Evolutionary conservation across 371 early-diverging fungal species (phyloP), one percentile per base, ranked within the genome.

Genomic region (Gilbertella persicaria): DNA sequence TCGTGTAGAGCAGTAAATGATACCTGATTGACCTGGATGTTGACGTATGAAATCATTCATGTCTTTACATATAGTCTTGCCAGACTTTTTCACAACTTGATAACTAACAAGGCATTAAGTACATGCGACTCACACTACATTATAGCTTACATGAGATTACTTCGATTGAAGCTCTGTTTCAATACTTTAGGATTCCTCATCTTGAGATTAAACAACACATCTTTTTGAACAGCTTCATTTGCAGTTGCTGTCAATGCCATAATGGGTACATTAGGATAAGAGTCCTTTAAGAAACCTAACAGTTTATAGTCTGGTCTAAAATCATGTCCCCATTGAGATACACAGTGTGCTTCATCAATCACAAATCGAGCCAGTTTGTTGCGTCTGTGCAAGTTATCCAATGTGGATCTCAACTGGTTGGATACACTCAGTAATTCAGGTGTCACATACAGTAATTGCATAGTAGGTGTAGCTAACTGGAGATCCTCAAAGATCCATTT

Each of bases 201-300:
- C 14, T 83, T 65, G 7, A 97, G 79, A 53, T 86, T 82, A 40
- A 69, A 60, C 9, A 86, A 55, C 1, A 90, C 77, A 55, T 92
- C 93, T 68, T 83, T 69, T 55, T 93, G 89, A 1, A 99, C 99
- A 57, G 91, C 86, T 29, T 82, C 81, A 56, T 96, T 99, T 6
- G 99, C 99, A 0, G 99, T 99, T 2, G 99, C 99, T 0, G 99
- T 99, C 26, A 99, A 76, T 20, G 99, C 99, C 86, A 99, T 98
- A 26, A 99, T 85, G 0, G 99, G 99, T 0, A 98, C 84, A 7
- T 80, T 71, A 0, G 90, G 89, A 63, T 84, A 97, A 13, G 62
- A 54, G 5, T 53, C 21, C 59, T 87, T 85, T 38, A 93, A 73
- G 5, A 55, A 62, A 2, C 90, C 86, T 12, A 94, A 59, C 26